Evolutionary conservation across 2,329 filamentous ascomycete genomes (phyloP).

Genomic region (Herpotrichia juniperi): DNA sequence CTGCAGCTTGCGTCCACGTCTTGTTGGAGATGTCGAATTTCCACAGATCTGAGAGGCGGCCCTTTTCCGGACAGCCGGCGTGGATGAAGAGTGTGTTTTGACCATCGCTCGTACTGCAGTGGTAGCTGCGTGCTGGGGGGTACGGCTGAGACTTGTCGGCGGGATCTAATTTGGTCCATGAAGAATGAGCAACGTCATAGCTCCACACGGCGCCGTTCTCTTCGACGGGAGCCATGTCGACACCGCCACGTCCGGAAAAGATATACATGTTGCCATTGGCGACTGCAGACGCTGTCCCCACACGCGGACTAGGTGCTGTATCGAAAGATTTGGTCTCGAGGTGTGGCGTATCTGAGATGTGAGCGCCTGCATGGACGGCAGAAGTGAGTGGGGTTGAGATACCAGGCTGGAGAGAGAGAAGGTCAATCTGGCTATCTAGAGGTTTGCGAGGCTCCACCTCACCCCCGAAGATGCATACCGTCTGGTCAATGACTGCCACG

Average conservation of each 20-base stretch:
- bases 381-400: slow-evolving; percentile 8
- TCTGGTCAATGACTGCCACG: slow-evolving; percentile 64
- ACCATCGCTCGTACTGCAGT: slow-evolving; percentile 69
- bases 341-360: slow-evolving; percentile 51
- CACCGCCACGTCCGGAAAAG: slow-evolving; percentile 78
- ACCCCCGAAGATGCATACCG: slow-evolving; percentile 78
- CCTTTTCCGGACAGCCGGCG: slow-evolving; percentile 72
- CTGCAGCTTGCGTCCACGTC: slow-evolving; percentile 71
- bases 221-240: slow-evolving; percentile 72
- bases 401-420: slow-evolving; percentile 58
- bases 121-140: slow-evolving; percentile 74
- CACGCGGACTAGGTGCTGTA: slow-evolving; percentile 67
- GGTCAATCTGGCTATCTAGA: slow-evolving; percentile 74
- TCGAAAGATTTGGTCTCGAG: slow-evolving; percentile 30
- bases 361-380: slow-evolving; percentile 24
- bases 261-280: slow-evolving; percentile 76
- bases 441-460: slow-evolving; percentile 70
- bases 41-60: slow-evolving; percentile 75
- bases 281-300: slow-evolving; percentile 74
- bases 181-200: slow-evolving; percentile 68
- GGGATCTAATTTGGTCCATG: slow-evolving; percentile 71
- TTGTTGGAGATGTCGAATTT: slow-evolving; percentile 70
- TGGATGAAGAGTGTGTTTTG: slow-evolving; percentile 76
- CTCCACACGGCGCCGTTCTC: slow-evolving; percentile 78
- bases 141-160: slow-evolving; percentile 51